Base-by-base conservation (phyloP, 2,329 filamentous ascomycete species). In the Fusarium humuli region DNA sequence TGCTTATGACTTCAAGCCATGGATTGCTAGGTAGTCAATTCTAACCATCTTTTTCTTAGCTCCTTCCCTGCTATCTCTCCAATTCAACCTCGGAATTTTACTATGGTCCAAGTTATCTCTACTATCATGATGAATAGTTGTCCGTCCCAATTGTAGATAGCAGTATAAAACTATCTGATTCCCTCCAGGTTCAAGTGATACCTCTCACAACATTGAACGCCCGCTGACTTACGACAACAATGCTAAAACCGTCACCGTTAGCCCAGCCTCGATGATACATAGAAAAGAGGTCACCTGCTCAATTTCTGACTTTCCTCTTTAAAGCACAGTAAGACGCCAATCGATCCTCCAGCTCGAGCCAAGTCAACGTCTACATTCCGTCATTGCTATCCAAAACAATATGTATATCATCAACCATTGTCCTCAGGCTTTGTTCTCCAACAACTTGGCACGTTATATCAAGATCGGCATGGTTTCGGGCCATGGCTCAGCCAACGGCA, bases 261-360 rank as follows among this genome's bases (percentile, higher is more conserved):
- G 61, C 44, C 40, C 56, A 61, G 67, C 67, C 65, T 69, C 65
- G 12, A 29, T 65, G 30, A 50, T 46, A 45, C 46, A 44, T 45
- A 32, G 18, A 23, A 45, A 37, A 59, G n/a, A 53, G 65, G 65
- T 73, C 72, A 75, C 45, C 56, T 73, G 72, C 62, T 57, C 32
- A 52, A 34, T 59, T 66, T 72, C 64, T 63, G 44, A 60, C 69
- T 62, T 56, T 73, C 55, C 54, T 53, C 42, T 48, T 41, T 47
- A 55, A 56, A 46, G 47, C 25, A 59, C 57, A 50, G 59, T 66
- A 58, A 69, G 47, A 60, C 65, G 48, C 69, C 46, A 58, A 48
- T 37, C 20, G 32, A 40, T 44, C 42, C 18, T 57, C 49, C 40
- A 56, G 45, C 22, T 27, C 48, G 60, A 48, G 40, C 46, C 29